A percentile compares a stretch with the other conserved stretches of the same genome.
phyloP scores from a whole-genome alignment of 208 protist species.

The Crithidia acanthocephali region DNA sequence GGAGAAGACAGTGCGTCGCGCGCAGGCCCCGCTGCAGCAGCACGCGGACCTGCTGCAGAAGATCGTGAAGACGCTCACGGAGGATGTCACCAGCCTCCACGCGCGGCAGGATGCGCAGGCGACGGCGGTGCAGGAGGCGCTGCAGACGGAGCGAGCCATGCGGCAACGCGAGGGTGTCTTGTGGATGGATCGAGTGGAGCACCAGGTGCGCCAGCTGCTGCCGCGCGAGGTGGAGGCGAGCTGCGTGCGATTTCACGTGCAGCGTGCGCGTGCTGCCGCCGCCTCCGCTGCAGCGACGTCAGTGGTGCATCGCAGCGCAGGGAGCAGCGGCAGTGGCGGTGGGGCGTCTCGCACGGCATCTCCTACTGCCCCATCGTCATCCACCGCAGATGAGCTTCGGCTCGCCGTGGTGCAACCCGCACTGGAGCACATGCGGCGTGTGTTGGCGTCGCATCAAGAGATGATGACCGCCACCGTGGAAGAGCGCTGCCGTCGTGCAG shows the following conservation, averaged over 20 bases:
- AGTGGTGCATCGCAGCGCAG: neutral
- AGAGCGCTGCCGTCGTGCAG: conserved; percentile 59
- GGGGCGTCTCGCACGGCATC: neutral
- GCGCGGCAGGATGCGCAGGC: conserved; percentile 22
- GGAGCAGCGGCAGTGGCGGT: neutral
- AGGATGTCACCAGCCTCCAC: conserved; percentile 27
- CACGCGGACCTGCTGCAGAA: conserved; percentile 36
- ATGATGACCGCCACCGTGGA: conserved; percentile 73
- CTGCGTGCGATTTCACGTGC: conserved; percentile 33
- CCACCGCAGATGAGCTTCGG: conserved; percentile 33
- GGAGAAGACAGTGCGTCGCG: conserved; percentile 10
- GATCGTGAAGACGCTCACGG: conserved; percentile 36
- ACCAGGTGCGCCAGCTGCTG: conserved; percentile 24
- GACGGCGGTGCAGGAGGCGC: neutral
- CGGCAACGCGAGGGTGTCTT: conserved; percentile 24
- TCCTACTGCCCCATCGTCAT: no score
- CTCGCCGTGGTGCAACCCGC: conserved; percentile 60
- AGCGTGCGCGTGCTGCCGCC: conserved; percentile 26
- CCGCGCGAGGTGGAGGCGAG: conserved; percentile 33
- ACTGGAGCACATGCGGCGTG: conserved; percentile 70
- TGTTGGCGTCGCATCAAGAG: conserved; percentile 74
- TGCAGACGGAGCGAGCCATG: conserved; percentile 26
- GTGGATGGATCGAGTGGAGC: conserved; percentile 20
- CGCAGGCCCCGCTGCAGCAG: conserved; percentile 25
- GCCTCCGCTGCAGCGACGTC: no score